Base-by-base conservation (phyloP, 495 filamentous ascomycete species). In the Entonaema liquescens region DNA sequence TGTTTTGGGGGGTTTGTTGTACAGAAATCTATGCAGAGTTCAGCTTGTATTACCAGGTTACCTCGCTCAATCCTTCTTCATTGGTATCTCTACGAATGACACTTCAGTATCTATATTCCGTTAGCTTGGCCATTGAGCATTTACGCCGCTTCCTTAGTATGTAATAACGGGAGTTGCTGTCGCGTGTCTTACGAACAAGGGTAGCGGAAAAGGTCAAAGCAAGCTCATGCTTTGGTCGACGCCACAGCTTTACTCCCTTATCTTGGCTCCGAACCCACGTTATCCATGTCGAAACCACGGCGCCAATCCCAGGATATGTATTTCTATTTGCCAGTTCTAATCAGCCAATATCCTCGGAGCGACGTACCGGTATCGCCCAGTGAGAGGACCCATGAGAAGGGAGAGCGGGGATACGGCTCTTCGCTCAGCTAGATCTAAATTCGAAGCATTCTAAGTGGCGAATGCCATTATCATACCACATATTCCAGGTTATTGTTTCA, bases 281-380 rank as follows among this genome's bases (percentile, higher is more conserved):
- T 23, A 29, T 53, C 56, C 53, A 57, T 64, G 59, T 28, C 47
- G 28, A 67, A 38, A 28, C n/a, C n/a, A 56, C 29, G 29, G 4
- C n/a, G n/a, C 28, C 35, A 60, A 49, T 36, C 49, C 59, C 26
- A 28, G 38, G 17, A 8, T 13, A 12, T 21, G 31, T 6, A 31
- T 59, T 67, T 47, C 66, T 63, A 71, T 71, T 67, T 53, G 59
- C 49, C 26, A 47, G 31, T 7, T 5, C 52, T 15, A 59, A 67
- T 63, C 58, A 55, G 54, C 36, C 42, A 63, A 67, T 62, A 59
- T 49, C 26, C 9, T 26, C 63, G 40, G 63, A 4, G 62, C 23
- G 36, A 59, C 8, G 42, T 21, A 35, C 55, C 44, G 54, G 60
- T 29, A 26, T 26, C 15, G 11, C 29, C 25, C 5, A 17, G 49